phyloP scores from a whole-genome alignment of 441 rosid genomes.

The Geranium incanum region DNA sequence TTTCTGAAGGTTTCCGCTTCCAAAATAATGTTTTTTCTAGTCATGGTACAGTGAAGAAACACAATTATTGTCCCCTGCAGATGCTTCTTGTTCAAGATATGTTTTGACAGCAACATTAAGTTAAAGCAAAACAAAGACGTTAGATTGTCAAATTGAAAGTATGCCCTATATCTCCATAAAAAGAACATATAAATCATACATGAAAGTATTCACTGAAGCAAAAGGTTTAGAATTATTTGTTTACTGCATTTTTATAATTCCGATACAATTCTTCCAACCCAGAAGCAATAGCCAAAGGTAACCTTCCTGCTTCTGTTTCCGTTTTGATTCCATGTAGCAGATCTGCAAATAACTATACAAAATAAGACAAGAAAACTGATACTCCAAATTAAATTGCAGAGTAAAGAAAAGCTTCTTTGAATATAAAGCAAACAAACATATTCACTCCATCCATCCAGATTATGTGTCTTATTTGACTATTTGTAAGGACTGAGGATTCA shows the following conservation, averaged over 20 bases:
- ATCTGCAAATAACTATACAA: slow-evolving; percentile 43
- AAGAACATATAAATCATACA: slow-evolving; percentile 16
- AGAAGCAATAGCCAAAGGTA: slow-evolving; percentile 61
- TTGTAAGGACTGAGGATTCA: too few relatives aligned
- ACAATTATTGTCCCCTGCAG: background rate
- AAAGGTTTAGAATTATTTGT: slow-evolving; percentile 26
- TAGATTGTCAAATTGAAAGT: background rate
- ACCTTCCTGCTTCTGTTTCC: slow-evolving; percentile 69
- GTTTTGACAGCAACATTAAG: background rate
- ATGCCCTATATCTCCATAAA: background rate
- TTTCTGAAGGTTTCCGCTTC: background rate
- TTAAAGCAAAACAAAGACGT: slow-evolving; percentile 3
- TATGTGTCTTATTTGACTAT: too few relatives aligned
- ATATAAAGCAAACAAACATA: slow-evolving; percentile 2
- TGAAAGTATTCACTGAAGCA: slow-evolving; percentile 25
- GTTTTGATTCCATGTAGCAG: slow-evolving; percentile 62
- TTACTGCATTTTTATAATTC: slow-evolving; percentile 91
- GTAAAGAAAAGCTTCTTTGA: slow-evolving; percentile 1
- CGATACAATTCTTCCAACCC: slow-evolving; percentile 83
- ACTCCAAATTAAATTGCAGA: slow-evolving; percentile 1
- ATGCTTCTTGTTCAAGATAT: background rate
- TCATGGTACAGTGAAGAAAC: background rate
- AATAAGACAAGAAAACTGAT: slow-evolving; percentile 18
- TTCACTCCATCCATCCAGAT: too few relatives aligned
- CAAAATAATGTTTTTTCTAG: background rate